phyloP scores from a whole-genome alignment of 352 stramenopile genomes.

The Pythium vanterpoolii region DNA sequence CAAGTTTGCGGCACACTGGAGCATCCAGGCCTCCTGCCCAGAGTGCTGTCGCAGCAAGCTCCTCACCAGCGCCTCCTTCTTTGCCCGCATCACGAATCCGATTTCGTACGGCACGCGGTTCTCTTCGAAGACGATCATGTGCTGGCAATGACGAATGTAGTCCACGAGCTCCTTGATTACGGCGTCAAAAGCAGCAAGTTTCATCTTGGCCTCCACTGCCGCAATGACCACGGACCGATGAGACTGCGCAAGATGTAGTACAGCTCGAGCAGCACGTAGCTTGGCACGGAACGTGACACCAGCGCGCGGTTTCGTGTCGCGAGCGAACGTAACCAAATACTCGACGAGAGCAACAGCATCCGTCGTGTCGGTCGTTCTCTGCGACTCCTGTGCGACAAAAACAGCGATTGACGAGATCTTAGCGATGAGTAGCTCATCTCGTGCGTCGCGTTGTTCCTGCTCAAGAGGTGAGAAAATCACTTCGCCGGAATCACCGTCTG shows the following conservation, averaged over 20 bases:
- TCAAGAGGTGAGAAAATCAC: conserved; percentile 20
- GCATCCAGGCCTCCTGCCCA: conserved; percentile 15
- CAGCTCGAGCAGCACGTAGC: conserved; percentile 22
- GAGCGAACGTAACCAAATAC: conserved; percentile 23
- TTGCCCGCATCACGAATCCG: conserved; percentile 28
- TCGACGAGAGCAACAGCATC: conserved; percentile 19
- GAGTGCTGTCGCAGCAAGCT: conserved; percentile 31
- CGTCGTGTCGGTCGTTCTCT: background rate
- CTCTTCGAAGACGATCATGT: conserved; percentile 40
- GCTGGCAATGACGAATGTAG: conserved; percentile 27
- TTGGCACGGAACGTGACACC: conserved; percentile 40
- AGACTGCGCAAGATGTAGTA: conserved; percentile 26
- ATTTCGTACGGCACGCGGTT: conserved; percentile 34
- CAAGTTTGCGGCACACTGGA: conserved; percentile 23
- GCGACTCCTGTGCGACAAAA: conserved; percentile 6
- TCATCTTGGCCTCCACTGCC: conserved; percentile 21
- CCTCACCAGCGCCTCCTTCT: conserved; percentile 34
- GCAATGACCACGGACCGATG: conserved; percentile 16
- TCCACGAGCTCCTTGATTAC: conserved; percentile 28
- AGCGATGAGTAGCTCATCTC: conserved; percentile 26
- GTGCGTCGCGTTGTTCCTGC: conserved; percentile 16
- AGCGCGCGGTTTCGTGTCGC: conserved; percentile 26
- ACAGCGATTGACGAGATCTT: conserved; percentile 21
- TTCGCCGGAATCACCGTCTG: background rate
- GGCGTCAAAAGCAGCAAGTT: conserved; percentile 16